These are phyloP conservation scores for Sclerotinia glacialis DNA, from an alignment of 2,329 filamentous ascomycete species.

Conservation along the genomic window DNA sequence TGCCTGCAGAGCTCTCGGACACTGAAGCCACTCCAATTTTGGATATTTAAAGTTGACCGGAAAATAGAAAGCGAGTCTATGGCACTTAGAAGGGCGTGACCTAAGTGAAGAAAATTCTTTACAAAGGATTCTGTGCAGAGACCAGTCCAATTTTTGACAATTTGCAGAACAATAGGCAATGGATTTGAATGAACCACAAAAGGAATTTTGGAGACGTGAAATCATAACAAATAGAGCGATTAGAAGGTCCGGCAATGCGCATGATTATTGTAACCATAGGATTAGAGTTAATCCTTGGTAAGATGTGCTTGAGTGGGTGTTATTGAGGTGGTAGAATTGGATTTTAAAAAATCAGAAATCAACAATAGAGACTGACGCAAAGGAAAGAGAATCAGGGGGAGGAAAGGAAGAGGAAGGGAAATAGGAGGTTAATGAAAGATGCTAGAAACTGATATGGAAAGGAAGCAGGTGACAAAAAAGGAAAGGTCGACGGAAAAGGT, in stretches of 20 bases:
- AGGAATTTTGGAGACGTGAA: no score
- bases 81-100: not conserved
- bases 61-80: not conserved
- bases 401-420: not conserved
- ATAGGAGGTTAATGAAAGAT: not conserved
- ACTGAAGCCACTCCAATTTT: not conserved
- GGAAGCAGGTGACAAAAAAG: not conserved
- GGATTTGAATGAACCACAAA: not conserved
- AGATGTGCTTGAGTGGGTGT: not conserved
- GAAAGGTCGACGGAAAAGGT: not conserved
- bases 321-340: not conserved
- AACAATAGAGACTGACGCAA: no score
- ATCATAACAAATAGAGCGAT: not conserved
- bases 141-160: not conserved
- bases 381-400: not conserved
- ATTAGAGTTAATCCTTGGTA: no score
- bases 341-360: not conserved
- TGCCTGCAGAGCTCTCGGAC: no score
- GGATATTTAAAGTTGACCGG: not conserved
- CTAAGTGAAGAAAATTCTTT: not conserved
- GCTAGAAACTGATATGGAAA: not conserved
- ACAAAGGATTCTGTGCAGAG: not conserved
- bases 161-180: not conserved
- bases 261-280: not conserved
- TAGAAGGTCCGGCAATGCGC: rapidly evolving